These are phyloP conservation scores for Pythium guiyangense DNA, from an alignment of 352 stramenopile species.

Conservation along the genomic window DNA sequence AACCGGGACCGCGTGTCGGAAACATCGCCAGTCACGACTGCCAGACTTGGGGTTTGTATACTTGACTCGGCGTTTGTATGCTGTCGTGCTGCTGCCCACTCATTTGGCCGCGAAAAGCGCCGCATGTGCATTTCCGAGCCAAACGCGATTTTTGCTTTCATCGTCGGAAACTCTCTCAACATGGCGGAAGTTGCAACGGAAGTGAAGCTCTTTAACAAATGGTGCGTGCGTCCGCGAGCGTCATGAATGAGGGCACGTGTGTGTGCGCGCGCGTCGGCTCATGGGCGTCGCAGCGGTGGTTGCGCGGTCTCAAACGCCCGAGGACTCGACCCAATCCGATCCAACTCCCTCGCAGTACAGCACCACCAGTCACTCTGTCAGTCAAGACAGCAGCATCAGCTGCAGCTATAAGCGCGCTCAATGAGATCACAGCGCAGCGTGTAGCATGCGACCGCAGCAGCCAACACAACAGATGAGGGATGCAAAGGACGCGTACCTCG, in stretches of 20 bases:
- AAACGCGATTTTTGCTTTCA: conserved; percentile 45
- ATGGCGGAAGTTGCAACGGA: conserved; percentile 91
- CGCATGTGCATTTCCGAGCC: conserved; percentile 5
- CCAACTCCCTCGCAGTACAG: not conserved
- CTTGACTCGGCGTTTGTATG: conserved; percentile 56
- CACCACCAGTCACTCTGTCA: not conserved
- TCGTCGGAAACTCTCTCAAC: conserved; percentile 88
- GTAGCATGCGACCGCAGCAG: no score
- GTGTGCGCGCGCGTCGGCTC: not conserved
- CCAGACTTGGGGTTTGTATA: conserved; percentile 45
- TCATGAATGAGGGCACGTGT: not conserved
- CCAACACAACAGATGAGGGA: no score
- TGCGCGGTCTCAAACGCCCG: not conserved
- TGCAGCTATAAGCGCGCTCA: no score
- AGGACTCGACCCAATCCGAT: not conserved
- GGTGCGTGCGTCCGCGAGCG: conserved; percentile 38
- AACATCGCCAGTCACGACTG: not conserved
- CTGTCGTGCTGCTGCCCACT: conserved; percentile 73
- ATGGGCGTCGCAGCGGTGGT: not conserved
- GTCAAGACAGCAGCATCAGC: not conserved
- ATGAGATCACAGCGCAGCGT: not conserved
- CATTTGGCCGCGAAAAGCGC: conserved; percentile 44
- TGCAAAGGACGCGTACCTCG: no score
- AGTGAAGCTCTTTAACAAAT: conserved; percentile 96
- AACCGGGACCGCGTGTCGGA: not conserved